Percentiles rank a stretch among this genome's conserved stretches.
These are phyloP conservation scores for Roridomyces roridus DNA, from an alignment of 768 basidiomycete species.

Conservation along the genomic window DNA sequence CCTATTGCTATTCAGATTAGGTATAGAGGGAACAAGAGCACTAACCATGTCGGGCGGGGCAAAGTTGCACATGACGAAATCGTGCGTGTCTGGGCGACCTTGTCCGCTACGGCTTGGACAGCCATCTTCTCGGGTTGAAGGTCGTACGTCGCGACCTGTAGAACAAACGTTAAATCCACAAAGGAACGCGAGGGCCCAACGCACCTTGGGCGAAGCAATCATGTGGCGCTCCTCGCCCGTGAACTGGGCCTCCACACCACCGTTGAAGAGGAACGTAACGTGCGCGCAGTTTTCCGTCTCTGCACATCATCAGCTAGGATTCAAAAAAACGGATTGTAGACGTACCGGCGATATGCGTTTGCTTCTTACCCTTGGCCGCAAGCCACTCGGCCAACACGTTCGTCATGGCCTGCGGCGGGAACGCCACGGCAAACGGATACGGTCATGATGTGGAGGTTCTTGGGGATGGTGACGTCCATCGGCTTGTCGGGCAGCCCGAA, in stretches of 20 bases:
- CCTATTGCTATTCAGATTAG: conserved; percentile 50
- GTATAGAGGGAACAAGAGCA: not conserved
- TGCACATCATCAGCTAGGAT: conserved; percentile 25
- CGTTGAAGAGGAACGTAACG: conserved; percentile 98
- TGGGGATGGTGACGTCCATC: conserved; percentile 82
- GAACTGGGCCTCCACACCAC: conserved; percentile 93
- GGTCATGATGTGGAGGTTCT: conserved; percentile 86
- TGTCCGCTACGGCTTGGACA: conserved; percentile 87
- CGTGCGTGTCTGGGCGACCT: conserved; percentile 78
- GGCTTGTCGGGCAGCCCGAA: conserved; percentile 85
- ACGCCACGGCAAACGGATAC: conserved; percentile 95
- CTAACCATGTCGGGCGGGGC: conserved; percentile 94
- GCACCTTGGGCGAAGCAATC: conserved; percentile 90
- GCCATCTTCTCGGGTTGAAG: conserved; percentile 91
- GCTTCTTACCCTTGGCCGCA: conserved; percentile 76
- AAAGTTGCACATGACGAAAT: conserved; percentile 98
- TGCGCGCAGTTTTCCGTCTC: conserved; percentile 99
- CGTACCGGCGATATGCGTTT: conserved; percentile 85
- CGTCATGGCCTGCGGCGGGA: conserved; percentile 93
- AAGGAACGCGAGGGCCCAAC: not conserved
- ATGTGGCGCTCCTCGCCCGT: conserved; percentile 80
- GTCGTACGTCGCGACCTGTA: conserved; percentile 81
- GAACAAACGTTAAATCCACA: not conserved
- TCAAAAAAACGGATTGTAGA: conserved; percentile 11
- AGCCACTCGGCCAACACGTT: conserved; percentile 96